phyloP scores from a whole-genome alignment of 1,284 basidiomycete species.

The Gymnopus androsaceus region DNA sequence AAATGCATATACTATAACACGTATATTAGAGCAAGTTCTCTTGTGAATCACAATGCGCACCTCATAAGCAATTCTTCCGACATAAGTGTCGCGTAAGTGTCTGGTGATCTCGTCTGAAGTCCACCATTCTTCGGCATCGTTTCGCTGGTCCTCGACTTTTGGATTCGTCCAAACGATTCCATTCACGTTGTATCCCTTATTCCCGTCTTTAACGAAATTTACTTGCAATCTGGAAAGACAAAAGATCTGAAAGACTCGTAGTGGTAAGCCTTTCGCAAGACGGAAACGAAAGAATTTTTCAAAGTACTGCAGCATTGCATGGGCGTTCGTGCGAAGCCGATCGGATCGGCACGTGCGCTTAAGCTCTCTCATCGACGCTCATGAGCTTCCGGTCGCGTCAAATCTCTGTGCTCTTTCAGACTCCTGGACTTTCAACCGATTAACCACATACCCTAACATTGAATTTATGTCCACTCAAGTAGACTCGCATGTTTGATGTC shows the following conservation, averaged over 20 bases:
- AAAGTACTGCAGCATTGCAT: not conserved
- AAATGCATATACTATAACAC: constrained; percentile 73
- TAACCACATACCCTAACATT: too few relatives aligned
- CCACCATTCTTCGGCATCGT: constrained; percentile 59
- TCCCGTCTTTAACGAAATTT: constrained; percentile 43
- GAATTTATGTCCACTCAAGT: too few relatives aligned
- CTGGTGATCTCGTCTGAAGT: constrained; percentile 68
- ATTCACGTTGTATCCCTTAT: constrained; percentile 67
- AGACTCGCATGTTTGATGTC: too few relatives aligned
- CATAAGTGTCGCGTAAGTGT: constrained; percentile 75
- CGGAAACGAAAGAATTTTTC: not conserved
- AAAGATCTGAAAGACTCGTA: constrained; percentile 82
- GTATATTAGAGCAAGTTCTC: not conserved
- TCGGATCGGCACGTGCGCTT: too few relatives aligned
- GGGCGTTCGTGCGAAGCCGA: not conserved
- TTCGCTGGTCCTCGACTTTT: constrained; percentile 40
- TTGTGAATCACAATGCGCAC: constrained; percentile 25
- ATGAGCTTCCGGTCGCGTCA: too few relatives aligned
- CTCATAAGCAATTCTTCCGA: constrained; percentile 84
- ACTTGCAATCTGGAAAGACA: constrained; percentile 75
- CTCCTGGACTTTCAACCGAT: too few relatives aligned
- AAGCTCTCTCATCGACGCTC: too few relatives aligned
- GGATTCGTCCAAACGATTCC: constrained; percentile 78
- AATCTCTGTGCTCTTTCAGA: too few relatives aligned
- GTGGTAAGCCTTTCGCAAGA: constrained; percentile 53